Evolutionary conservation across 2,329 filamentous ascomycete genomes (phyloP), one percentile per base, ranked within the genome.

Genomic region (Shiraia sp.): DNA sequence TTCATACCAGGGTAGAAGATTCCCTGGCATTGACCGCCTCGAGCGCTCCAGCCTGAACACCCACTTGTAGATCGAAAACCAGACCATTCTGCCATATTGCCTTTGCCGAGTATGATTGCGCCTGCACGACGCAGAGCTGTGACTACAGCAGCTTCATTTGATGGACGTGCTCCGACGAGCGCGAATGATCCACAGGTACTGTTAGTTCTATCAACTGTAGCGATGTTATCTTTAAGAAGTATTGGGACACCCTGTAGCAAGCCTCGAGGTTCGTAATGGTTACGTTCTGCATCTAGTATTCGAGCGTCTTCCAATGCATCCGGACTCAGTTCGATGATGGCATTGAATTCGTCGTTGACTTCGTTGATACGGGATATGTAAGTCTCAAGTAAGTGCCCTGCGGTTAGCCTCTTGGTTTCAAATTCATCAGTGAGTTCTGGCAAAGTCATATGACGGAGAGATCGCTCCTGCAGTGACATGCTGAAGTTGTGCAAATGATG

Each of bases 221-320:
- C 74, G 57, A 81, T 75, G 59, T 83, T 85, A 65, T 85, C 82
- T 63, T 86, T 85, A 5, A 85, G 64, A 4, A 86, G 57, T 7
- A 83, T 63, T 1, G 82, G 81, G 12, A 86, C 72, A 57, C 81
- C 82, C 59, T 84, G 80, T 2, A 86, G 67, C 0, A 70, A 51
- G 2, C 73, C 74, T 0, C 71, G 73, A 15, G 63, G 60, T 50
- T 79, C 76, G 9, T 72, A 72, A 2, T 66, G 49, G 2, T 69
- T 60, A 7, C 79, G 57, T 15, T 58, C 54, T 2, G 37, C 35
- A 54, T 84, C 81, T 9, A 79, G 61, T 1, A 62, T 51, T 36
- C 76, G 72, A 3, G 82, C 82, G 3, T 65, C 63, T 1, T 42
- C 24, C 2, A 78, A 51, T 2, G 75, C 75, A 29, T 71, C 51